These are phyloP conservation scores for Lentinula edodes DNA, from an alignment of 768 basidiomycete genomes.

Conservation along the genomic window DNA sequence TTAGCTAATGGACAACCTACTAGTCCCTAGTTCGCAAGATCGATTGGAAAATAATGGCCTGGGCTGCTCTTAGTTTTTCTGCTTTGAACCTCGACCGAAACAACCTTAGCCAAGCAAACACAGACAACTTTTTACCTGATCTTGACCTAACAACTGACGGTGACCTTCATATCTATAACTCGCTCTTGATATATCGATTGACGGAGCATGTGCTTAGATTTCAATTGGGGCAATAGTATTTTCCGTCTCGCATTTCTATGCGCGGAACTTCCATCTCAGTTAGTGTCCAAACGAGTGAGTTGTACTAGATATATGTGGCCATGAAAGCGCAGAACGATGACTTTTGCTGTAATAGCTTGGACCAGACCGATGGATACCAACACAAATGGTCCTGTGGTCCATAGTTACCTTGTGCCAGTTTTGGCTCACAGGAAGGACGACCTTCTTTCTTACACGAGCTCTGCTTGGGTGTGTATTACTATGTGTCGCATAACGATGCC, in stretches of 20 bases:
- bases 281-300: constrained; percentile 52
- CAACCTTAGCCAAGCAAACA: constrained; percentile 54
- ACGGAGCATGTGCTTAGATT: constrained; percentile 28
- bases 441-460: constrained; percentile 44
- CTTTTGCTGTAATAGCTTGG: constrained; percentile 32
- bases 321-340: not conserved
- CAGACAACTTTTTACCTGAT: constrained; percentile 53
- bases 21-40: constrained; percentile 48
- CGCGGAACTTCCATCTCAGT: constrained; percentile 59
- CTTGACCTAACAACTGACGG: constrained; percentile 47
- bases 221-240: constrained; percentile 50
- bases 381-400: constrained; percentile 52
- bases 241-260: constrained; percentile 45
- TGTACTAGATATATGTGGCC: not conserved
- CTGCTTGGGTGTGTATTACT: constrained; percentile 34
- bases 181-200: not conserved
- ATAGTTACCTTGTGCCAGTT: constrained; percentile 49
- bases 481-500: not conserved
- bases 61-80: constrained; percentile 52
- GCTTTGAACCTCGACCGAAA: constrained; percentile 49
- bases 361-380: constrained; percentile 61
- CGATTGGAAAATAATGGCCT: constrained; percentile 58
- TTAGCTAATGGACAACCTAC: not conserved
- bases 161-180: constrained; percentile 7
- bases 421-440: constrained; percentile 45